phyloP scores from a whole-genome alignment of 176 grass and related monocot genomes.

The Triticum turgidum region DNA sequence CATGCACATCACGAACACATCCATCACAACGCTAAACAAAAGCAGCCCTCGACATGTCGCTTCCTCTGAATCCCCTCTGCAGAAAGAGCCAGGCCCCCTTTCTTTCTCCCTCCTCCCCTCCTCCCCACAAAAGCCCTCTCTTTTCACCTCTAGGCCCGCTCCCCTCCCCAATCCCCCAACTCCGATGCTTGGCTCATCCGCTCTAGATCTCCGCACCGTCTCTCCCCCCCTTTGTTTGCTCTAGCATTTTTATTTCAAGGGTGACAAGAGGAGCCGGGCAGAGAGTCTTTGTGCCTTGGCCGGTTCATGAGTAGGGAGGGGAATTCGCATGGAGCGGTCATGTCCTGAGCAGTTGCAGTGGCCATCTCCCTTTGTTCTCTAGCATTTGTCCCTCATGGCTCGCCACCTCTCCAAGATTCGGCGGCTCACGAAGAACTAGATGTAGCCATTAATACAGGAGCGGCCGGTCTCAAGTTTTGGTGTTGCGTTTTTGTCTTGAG shows the following conservation, averaged over 20 bases:
- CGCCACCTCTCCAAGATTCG: slow-evolving; percentile 2
- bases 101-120: no score
- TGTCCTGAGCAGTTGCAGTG: slow-evolving; percentile 1
- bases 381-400: slow-evolving; percentile 26
- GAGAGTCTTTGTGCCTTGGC: neutral
- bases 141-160: neutral
- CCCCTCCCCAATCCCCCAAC: neutral
- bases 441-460: slow-evolving; percentile 26
- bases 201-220: slow-evolving; percentile 21
- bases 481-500: neutral
- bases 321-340: slow-evolving; percentile 18
- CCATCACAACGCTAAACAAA: neutral
- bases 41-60: slow-evolving; percentile 36
- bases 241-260: neutral
- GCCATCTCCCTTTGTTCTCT: slow-evolving; percentile 20
- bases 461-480: neutral
- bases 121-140: neutral
- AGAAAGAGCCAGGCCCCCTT: neutral
- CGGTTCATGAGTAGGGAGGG: neutral
- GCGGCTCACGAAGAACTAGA: slow-evolving; percentile 12
- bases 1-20: neutral
- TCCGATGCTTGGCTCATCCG: slow-evolving; percentile 27
- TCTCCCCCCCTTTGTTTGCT: neutral
- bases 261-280: neutral
- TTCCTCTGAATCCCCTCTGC: slow-evolving; percentile 31